Base-by-base conservation (phyloP, 1,139 yeast species). In the Suhomyces maxii region DNA sequence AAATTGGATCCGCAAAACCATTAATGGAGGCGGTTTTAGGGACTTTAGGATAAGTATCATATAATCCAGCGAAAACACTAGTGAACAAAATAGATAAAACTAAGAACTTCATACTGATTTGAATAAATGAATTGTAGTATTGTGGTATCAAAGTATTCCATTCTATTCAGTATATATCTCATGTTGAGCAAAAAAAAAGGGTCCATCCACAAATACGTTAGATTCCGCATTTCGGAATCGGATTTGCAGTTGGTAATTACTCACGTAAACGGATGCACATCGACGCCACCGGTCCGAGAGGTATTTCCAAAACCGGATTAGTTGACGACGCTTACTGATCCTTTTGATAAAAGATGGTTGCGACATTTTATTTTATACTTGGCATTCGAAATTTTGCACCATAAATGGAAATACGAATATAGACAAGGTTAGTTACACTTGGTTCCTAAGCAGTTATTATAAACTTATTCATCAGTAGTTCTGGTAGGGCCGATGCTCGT, bases 1-100 rank as follows among this genome's bases (percentile, higher is more conserved):
- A 47, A 14, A 77, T 70, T 32, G 76, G 77, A 56, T 77, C 82
- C 35, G 82, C 82, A 51, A 77, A 76, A 3, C 82, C 82, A 52
- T 77, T 77, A 49, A 77, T 71, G 37, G 71, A 58, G 40, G 81
- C 82, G 23, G 82, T 75, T 50, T 76, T 61, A 32, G 81, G 73
- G 34, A 77, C 80, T 7, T 63, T 55, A 13, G 82, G 82, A 58
- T 73, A 77, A 12, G 79, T 73, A 36, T 60, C 60, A 53, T 59
- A 70, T 45, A 52, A 37, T 36, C 38, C 41, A 1, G 45, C 49
- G 1, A 38, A 11, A 7, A n/a, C 12, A 10, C n/a, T n/a, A 10
- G 38, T 25, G 7, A 13, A 36, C 8, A 26, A 31, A 26, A 28
- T 28, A 9, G n/a, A 28, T 11, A 28, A 5, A 28, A 28, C n/a